A percentile compares a stretch with the other conserved stretches of the same genome.
phyloP scores from a whole-genome alignment of 2,329 filamentous ascomycete genomes.

The Cladophialophora chaetospira region DNA sequence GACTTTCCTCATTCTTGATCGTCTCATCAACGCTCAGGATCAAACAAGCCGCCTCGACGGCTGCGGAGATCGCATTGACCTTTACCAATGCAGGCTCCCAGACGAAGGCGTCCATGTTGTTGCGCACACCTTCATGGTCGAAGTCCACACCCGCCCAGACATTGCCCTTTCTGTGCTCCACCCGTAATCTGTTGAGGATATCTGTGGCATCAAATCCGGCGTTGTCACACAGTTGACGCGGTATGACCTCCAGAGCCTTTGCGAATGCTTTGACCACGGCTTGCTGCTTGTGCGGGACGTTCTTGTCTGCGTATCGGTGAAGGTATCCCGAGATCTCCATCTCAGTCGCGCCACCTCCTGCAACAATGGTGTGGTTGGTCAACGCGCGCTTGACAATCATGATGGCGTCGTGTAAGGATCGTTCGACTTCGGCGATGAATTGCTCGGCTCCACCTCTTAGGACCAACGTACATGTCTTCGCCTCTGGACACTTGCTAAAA shows the following conservation, averaged over 20 bases:
- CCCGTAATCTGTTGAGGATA: constrained; percentile 92
- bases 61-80: constrained; percentile 94
- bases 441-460: constrained; percentile 96
- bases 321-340: constrained; percentile 97
- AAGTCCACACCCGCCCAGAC: constrained; percentile 98
- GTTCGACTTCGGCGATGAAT: constrained; percentile 98
- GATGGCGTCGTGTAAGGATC: constrained; percentile 96
- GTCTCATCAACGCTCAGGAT: constrained; percentile 98
- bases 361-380: constrained; percentile 91
- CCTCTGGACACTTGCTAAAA: constrained; percentile 92
- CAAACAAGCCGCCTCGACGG: constrained; percentile 91
- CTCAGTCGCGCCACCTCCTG: constrained; percentile 89
- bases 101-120: constrained; percentile 94
- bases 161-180: constrained; percentile 92
- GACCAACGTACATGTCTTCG: constrained; percentile 95
- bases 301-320: constrained; percentile 88
- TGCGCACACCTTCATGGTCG: constrained; percentile 81
- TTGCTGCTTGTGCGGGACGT: constrained; percentile 93
- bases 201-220: constrained; percentile 98
- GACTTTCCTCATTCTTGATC: constrained; percentile 95
- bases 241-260: constrained; percentile 94
- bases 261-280: constrained; percentile 97
- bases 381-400: constrained; percentile 99
- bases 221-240: constrained; percentile 96
- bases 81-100: constrained; percentile 98